phyloP scores from a whole-genome alignment of 768 basidiomycete species.

The Boletus rex-veris region DNA sequence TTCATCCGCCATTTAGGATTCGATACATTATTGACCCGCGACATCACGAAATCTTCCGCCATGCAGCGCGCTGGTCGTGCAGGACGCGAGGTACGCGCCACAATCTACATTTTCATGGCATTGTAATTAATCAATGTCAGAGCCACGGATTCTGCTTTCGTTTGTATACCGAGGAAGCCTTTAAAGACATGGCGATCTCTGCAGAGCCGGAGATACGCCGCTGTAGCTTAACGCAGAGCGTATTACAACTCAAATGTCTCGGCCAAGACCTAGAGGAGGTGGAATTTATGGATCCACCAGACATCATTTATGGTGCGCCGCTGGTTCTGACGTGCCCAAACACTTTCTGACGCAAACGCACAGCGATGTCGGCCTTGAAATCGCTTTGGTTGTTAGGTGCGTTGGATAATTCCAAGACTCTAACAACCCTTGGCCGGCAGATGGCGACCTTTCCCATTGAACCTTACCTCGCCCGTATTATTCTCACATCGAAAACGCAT shows the following conservation, averaged over 20 bases:
- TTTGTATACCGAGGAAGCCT: conserved; percentile 84
- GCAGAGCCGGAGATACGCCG: conserved; percentile 89
- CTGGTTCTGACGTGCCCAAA: too few species aligned
- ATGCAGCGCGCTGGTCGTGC: conserved; percentile 95
- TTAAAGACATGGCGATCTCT: conserved; percentile 58
- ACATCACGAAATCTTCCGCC: conserved; percentile 87
- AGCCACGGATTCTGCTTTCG: conserved; percentile 86
- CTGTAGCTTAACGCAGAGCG: conserved; percentile 76
- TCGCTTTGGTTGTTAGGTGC: conserved; percentile 80
- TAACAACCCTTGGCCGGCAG: conserved; percentile 72
- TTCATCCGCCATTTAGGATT: conserved; percentile 54
- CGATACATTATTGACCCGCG: conserved; percentile 78
- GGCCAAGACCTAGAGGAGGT: conserved; percentile 77
- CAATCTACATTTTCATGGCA: background rate
- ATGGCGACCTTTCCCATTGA: conserved; percentile 97
- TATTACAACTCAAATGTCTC: conserved; percentile 83
- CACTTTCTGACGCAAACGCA: background rate
- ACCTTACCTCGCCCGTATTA: conserved; percentile 70
- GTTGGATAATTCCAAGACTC: conserved; percentile 55
- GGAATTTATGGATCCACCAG: conserved; percentile 87
- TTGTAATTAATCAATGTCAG: conserved; percentile 34
- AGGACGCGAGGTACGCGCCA: conserved; percentile 71
- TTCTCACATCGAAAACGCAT: conserved; percentile 72
- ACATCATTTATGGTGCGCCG: conserved; percentile 67
- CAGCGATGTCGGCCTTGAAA: conserved; percentile 62